Conservation (phyloP, 306 rosid genomes). For the Castanospermum australe region DNA sequence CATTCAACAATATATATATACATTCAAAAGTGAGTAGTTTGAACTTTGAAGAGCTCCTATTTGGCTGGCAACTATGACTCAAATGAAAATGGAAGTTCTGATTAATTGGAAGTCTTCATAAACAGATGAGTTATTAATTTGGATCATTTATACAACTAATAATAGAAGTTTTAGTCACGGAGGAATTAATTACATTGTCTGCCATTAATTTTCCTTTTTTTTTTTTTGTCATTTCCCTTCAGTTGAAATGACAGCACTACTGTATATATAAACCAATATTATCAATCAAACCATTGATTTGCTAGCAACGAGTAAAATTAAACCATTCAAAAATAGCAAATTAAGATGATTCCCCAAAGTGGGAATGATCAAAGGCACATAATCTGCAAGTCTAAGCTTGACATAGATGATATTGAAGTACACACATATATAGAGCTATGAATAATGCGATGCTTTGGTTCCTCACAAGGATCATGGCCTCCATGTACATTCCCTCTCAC, state of each 20-base stretch:
- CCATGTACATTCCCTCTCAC: constrained; percentile 20
- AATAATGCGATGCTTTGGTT: constrained; percentile 12
- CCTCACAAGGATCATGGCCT: constrained; percentile 22
- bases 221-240: constrained; percentile 29
- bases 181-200: constrained; percentile 45
- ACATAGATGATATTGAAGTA: constrained; percentile 12
- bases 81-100: not conserved
- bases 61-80: not conserved
- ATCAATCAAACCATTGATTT: constrained; percentile 34
- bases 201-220: constrained; percentile 37
- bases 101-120: not conserved
- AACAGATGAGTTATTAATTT: constrained; percentile 1
- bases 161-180: constrained; percentile 6
- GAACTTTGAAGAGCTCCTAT: constrained; percentile 8
- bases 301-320: constrained; percentile 13
- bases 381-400: constrained; percentile 32
- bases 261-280: constrained; percentile 10
- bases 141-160: not conserved
- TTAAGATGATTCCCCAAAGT: not conserved
- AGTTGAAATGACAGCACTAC: constrained; percentile 66
- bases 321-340: constrained; percentile 24
- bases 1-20: not conserved
- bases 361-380: not conserved
- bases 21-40: not conserved
- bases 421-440: constrained; percentile 2